Base-by-base conservation (phyloP, 2,329 filamentous ascomycete species). In the Parastagonospora nodorum region DNA sequence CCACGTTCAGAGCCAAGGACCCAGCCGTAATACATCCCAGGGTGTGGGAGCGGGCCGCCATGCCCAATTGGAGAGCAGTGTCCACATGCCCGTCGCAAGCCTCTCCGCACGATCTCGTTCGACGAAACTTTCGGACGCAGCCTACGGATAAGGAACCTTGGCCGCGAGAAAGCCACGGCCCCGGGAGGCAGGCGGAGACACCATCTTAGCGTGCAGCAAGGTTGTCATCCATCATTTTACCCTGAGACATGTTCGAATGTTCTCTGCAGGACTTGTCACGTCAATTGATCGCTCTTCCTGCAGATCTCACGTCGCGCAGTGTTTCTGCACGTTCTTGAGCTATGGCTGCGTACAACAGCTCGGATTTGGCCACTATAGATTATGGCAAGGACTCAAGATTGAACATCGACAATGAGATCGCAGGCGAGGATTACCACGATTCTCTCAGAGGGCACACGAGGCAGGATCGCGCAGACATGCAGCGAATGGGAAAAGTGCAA, bases 401-500 rank as follows among this genome's bases (percentile, higher is more conserved):
- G 15, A 47, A 44, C 29, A 54, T 53, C 33, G 59, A 66, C 14
- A 48, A 66, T 29, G 67, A 60, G 14, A 57, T 63, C 42, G 61
- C 58, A 27, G 58, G 59, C 24, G 59, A 68, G 32, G 57, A 60
- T 10, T 68, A 68, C 19, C 66, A 69, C 48, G 57, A 61, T 15
- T 63, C 60, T 31, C 42, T 68, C 30, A 57, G 58, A 36, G 67
- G 64, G 6, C 57, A 67, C 45, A 71, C 68, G 6, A 55, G 57
- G 31, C 60, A 62, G 35, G 68, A 71, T 49, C 55, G 58, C 15
- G 58, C 47, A 2, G 66, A 72, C 41, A 72, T 72, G 69, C 42
- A 42, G 33, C 64, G 69, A 12, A 71, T 72, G 69, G 69, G 68
- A 11, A 71, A 72, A 40, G 55, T 64, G 31, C 67, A 71, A 55